Base-by-base conservation (phyloP, 1,284 basidiomycete genomes). In the Trichosporon sp. region DNA sequence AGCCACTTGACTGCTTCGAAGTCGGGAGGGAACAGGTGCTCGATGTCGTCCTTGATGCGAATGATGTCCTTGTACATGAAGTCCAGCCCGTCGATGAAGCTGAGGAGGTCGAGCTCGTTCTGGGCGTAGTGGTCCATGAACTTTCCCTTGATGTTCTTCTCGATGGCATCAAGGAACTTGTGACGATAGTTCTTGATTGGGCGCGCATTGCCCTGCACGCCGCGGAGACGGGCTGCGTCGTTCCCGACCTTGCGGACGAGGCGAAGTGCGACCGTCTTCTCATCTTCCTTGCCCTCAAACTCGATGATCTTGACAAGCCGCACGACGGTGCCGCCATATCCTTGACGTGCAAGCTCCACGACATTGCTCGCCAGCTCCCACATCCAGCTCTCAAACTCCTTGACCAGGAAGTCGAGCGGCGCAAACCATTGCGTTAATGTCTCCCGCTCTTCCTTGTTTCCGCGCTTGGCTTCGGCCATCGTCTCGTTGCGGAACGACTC, bases 61-160 rank as follows among this genome's bases (percentile, higher is more conserved):
- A 94, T 89, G 70, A 99, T 85, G 77, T 99, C 96, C 74, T 96
- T 89, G 81, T 95, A 98, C 72, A 99, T 87, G 92, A 94, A 99
- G 14, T 74, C 81, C 13, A 97, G 82, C 60, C 86, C 86, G 21
- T 89, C 87, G 63, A 99, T 83, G 80, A 96, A 96, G 0, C 81
- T 84, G 21, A 86, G 81, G 13, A 89, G 86, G 71, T 92, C 85
- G 25, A 85, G 83, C 69, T 86, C 83, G 71, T 87, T 83, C 32
- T 83, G 85, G 49, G 84, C 80, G 75, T 88, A 91, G 16, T 87
- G 87, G 23, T 85, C 84, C 7, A 89, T 85, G 71, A 96, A 92
- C 63, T 87, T 86, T 44, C 83, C 83, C 67, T 87, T 86, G 68
- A 95, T 90, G 2, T 91, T 88, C 16, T 89, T 86, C 2, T 86